phyloP scores from a whole-genome alignment of 441 rosid genomes.

The Dalechampia spathulata region DNA sequence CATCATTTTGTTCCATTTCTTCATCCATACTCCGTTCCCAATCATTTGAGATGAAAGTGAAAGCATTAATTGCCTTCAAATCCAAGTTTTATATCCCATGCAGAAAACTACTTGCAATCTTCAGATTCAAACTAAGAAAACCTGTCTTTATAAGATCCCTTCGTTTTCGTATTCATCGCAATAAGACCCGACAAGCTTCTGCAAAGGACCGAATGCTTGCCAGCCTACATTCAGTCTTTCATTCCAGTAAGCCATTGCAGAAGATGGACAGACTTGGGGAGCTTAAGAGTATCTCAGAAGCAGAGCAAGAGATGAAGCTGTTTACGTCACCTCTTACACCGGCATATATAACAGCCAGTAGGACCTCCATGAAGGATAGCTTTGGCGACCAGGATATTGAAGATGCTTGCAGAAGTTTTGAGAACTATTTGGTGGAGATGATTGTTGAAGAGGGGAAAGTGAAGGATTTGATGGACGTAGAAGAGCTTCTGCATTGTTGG shows the following conservation, averaged over 20 bases:
- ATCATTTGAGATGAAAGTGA: constrained; percentile 40
- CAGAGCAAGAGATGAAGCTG: constrained; percentile 18
- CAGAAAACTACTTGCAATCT: constrained; percentile 32
- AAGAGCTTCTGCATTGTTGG: constrained; percentile 77
- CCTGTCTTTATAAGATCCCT: constrained; percentile 39
- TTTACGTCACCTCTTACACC: constrained; percentile 45
- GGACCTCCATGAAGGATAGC: constrained; percentile 15
- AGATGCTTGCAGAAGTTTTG: constrained; percentile 74
- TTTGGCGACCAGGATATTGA: constrained; percentile 35
- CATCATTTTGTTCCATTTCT: constrained; percentile 12
- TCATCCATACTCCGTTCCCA: constrained; percentile 11
- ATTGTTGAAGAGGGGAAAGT: constrained; percentile 68
- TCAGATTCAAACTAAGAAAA: constrained; percentile 44
- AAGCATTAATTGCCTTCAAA: constrained; percentile 49
- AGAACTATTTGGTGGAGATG: constrained; percentile 73
- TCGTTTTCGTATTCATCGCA: constrained; percentile 12
- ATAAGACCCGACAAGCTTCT: constrained; percentile 18
- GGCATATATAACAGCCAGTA: constrained; percentile 18
- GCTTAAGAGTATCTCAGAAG: constrained; percentile 14
- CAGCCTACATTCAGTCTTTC: constrained; percentile 19
- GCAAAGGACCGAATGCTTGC: background rate
- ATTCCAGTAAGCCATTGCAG: constrained; percentile 11
- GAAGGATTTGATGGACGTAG: constrained; percentile 64
- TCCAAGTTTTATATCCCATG: constrained; percentile 55
- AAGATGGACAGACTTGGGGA: constrained; percentile 31